phyloP scores from a whole-genome alignment of 2,329 filamentous ascomycete species.

The Neoscytalidium dimidiatum region DNA sequence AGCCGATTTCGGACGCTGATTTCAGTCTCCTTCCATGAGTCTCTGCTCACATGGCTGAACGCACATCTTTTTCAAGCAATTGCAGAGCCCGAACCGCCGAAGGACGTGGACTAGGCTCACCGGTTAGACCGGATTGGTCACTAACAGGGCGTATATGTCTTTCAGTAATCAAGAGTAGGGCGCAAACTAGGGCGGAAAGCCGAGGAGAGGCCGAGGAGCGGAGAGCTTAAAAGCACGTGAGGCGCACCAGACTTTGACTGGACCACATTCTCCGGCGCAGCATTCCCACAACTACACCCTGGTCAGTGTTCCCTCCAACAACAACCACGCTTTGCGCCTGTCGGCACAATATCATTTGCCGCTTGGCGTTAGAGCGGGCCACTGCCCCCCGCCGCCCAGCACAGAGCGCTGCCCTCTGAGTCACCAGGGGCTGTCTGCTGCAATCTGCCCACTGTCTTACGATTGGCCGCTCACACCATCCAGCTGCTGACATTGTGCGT shows the following conservation, averaged over 20 bases:
- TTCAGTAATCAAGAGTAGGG: neutral
- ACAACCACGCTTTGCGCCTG: neutral
- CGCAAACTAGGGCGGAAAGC: neutral
- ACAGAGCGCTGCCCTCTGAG: neutral
- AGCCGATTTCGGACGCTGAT: neutral
- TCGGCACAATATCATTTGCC: neutral
- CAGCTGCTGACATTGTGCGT: neutral
- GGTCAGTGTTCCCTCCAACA: conserved; percentile 8
- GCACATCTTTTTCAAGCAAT: no score
- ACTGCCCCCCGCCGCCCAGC: neutral
- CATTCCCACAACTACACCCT: conserved; percentile 3
- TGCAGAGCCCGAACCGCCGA: neutral
- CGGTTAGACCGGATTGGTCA: neutral
- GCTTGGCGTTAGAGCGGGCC: neutral
- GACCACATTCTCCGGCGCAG: neutral
- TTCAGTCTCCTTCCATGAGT: neutral
- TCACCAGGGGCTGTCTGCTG: neutral
- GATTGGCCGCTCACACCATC: neutral
- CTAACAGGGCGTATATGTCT: neutral
- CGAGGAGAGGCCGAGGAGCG: neutral
- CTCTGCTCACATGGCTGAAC: neutral
- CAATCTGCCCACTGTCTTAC: neutral
- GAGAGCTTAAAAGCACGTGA: conserved; percentile 1
- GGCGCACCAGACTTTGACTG: neutral
- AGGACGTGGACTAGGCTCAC: no score